Conservation (phyloP, 2,329 filamentous ascomycete genomes). For the Escovopsis weberi region DNA sequence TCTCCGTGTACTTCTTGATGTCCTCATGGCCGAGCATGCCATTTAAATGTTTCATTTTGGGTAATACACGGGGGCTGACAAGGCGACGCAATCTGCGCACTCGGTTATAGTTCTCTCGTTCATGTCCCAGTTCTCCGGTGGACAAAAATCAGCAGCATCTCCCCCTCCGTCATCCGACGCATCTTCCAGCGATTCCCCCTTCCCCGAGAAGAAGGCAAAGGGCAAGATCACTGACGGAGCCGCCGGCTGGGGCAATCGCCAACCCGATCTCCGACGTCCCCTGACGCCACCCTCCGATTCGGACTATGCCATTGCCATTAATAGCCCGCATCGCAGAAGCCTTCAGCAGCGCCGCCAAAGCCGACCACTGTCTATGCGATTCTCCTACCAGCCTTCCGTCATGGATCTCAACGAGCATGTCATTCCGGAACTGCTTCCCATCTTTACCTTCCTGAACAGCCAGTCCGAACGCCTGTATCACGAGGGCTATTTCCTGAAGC, state of each 20-base stretch:
- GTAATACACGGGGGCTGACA: not conserved
- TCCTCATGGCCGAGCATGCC: not conserved
- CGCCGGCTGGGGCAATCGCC: conserved; percentile 20
- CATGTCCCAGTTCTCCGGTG: conserved; percentile 63
- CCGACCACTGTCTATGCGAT: conserved; percentile 71
- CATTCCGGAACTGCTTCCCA: conserved; percentile 81
- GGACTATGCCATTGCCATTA: conserved; percentile 28
- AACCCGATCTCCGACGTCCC: conserved; percentile 23
- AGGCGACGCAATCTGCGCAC: not conserved
- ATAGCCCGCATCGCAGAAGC: conserved; percentile 28
- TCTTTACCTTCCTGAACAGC: conserved; percentile 87
- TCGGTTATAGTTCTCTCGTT: conserved; percentile 62
- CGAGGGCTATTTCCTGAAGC: conserved; percentile 92
- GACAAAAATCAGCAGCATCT: conserved; percentile 30
- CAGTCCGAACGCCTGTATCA: conserved; percentile 95
- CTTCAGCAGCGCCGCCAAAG: conserved; percentile 33
- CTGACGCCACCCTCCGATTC: conserved; percentile 23
- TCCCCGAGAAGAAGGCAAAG: conserved; percentile 15
- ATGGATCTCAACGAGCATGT: conserved; percentile 79
- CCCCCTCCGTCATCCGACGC: conserved; percentile 29
- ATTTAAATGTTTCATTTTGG: not conserved
- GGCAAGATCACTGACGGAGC: conserved; percentile 12
- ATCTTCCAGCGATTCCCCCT: conserved; percentile 23
- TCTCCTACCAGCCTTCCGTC: conserved; percentile 70
- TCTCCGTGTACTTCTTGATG: too few species aligned